phyloP scores from a whole-genome alignment of 2,329 filamentous ascomycete species.

The Nemania sp. region DNA sequence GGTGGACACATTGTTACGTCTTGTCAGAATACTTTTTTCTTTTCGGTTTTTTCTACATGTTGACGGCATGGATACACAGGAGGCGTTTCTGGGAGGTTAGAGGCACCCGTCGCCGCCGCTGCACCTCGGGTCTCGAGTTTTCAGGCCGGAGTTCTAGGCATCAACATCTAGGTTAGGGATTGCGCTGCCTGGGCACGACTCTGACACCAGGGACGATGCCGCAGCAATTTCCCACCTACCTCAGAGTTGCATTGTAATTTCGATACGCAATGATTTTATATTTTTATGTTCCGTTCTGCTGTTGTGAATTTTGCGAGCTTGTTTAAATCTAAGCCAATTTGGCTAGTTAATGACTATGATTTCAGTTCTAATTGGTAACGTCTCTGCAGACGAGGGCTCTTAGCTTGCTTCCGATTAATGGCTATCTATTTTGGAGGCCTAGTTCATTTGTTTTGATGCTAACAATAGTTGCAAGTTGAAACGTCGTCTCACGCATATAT shows the following conservation, averaged over 20 bases:
- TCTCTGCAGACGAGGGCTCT: no score
- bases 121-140: constrained; percentile 10
- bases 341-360: no score
- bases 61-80: constrained; percentile 24
- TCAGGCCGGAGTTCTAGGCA: constrained; percentile 18
- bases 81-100: constrained; percentile 33
- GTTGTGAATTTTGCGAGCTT: no score
- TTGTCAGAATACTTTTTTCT: constrained; percentile 12
- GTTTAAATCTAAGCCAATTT: no score
- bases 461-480: no score
- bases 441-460: no score
- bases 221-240: neutral
- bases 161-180: constrained; percentile 10
- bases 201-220: constrained; percentile 3
- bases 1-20: constrained; percentile 6
- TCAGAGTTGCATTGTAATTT: constrained; percentile 27
- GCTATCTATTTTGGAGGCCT: no score
- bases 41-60: constrained; percentile 8
- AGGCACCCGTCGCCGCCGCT: constrained; percentile 17
- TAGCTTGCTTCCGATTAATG: no score
- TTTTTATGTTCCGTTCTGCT: neutral
- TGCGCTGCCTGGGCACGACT: constrained; percentile 9
- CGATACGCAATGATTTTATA: constrained; percentile 6
- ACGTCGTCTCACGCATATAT: no score
- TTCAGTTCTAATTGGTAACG: no score